phyloP scores from a whole-genome alignment of 345 rosid species.

The Lepidium africanum region DNA sequence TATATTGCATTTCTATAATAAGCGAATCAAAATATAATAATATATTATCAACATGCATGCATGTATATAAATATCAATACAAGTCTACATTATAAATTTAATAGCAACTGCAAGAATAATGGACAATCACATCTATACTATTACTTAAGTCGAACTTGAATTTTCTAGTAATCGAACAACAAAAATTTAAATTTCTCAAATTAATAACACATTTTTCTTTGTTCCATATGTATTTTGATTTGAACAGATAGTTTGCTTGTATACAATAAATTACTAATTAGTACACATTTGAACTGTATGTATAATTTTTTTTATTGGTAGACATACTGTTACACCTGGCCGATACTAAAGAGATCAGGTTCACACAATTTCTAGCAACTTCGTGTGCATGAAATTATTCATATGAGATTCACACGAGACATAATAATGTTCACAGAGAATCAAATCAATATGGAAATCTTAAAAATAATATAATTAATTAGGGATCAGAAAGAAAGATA shows the following conservation, averaged over 20 bases:
- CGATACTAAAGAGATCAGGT: constrained; percentile 4
- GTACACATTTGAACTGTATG: background rate
- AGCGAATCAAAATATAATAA: background rate
- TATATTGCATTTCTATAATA: background rate
- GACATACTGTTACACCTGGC: constrained; percentile 4
- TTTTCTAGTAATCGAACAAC: background rate
- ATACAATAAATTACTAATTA: background rate
- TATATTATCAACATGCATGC: background rate
- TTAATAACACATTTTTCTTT: background rate
- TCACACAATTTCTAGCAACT: constrained; percentile 1
- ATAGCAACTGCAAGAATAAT: background rate
- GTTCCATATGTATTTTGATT: background rate
- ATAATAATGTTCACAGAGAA: background rate
- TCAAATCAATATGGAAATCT: background rate
- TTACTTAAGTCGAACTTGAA: background rate
- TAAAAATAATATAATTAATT: background rate
- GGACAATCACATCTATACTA: background rate
- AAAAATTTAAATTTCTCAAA: background rate
- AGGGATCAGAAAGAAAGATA: background rate
- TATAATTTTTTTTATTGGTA: background rate
- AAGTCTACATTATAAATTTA: background rate
- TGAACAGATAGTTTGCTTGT: background rate
- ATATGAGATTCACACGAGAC: background rate
- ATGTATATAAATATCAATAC: background rate
- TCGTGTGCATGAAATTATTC: constrained; percentile 4